Evolutionary conservation across 1,284 basidiomycete genomes (phyloP), one percentile per base, ranked within the genome.

Genomic region (Marasmius sp.): DNA sequence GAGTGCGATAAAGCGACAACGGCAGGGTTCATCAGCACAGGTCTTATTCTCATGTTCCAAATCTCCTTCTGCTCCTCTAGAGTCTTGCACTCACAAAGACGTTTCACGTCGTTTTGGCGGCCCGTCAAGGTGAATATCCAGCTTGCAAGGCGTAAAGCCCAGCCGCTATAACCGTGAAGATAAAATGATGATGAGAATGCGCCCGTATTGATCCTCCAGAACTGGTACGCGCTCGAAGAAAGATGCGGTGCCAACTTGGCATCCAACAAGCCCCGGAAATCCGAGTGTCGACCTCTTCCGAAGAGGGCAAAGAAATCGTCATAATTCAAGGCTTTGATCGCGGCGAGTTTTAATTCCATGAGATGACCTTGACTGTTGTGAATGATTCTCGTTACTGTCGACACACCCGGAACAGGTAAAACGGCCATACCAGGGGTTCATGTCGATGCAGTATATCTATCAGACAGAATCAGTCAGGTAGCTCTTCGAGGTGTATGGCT

Each of bases 301-400:
- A 94, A 94, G 69, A 94, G 76, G 47, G 77, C 71, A 78, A 91
- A 94, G 72, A 91, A 91, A 64, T 91, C 86, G 1, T 85, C 78
- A 71, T 91, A 90, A 3, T 79, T 74, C 10, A 94, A 77, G 4
- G 83, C 80, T 62, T 85, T 81, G 58, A 90, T 80, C 0, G 85
- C 82, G 0, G 91, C 91, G 3, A 93, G 83, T 74, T 93, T 94
- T 56, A 94, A 81, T 72, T 94, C 92, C 27, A 93, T 79, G 39
- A 94, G 79, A 72, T 93, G 91, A 6, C 89, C 89, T 79, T 93
- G 91, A 63, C 82, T 82, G 54, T 48, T 53, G 12, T 53, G 34
- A 39, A 52, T 38, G 14, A 9, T 34, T 36, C 18, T 12, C 47
- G 52, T 48, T 50, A 27, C 16, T n/a, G 52, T 18, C 47, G 45